A percentile compares a stretch with the other conserved stretches of the same genome.
These are phyloP conservation scores for Scedosporium boydii DNA, from an alignment of 2,329 filamentous ascomycete genomes.

Conservation along the genomic window DNA sequence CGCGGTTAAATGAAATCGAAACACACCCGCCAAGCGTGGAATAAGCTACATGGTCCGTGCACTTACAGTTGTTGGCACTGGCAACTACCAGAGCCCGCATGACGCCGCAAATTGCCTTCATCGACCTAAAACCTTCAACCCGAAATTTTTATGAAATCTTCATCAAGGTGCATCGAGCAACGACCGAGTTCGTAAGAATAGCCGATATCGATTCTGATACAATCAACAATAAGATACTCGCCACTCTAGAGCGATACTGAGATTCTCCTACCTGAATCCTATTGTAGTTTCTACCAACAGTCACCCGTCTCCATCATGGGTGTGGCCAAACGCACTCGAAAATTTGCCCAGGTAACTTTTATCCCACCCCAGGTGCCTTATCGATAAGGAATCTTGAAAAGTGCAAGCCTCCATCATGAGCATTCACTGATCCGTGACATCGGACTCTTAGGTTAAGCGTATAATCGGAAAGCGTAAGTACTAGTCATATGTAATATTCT, in stretches of 20 bases:
- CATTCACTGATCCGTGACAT: slow-evolving; percentile 1
- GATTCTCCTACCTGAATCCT: background rate
- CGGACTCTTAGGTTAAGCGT: slow-evolving; percentile 56
- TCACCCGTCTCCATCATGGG: slow-evolving; percentile 52
- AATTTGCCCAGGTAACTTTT: slow-evolving; percentile 60
- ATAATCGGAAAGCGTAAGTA: slow-evolving; percentile 57
- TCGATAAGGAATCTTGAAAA: slow-evolving; percentile 16
- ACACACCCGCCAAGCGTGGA: background rate
- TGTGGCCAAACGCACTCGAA: slow-evolving; percentile 80
- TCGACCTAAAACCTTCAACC: slow-evolving; percentile 8
- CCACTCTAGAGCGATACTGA: too few relatives aligned
- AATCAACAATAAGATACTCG: too few relatives aligned
- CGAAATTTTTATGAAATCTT: slow-evolving; percentile 8
- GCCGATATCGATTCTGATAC: too few relatives aligned
- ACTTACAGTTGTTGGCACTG: background rate
- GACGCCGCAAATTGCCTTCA: slow-evolving; percentile 3
- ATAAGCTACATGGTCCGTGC: background rate
- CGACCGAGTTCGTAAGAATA: background rate
- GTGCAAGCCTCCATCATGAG: background rate
- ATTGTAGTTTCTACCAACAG: background rate
- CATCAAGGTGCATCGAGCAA: background rate
- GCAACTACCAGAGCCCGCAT: background rate
- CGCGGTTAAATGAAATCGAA: slow-evolving; percentile 6
- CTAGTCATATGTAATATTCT: background rate
- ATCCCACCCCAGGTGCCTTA: slow-evolving; percentile 8